These are phyloP conservation scores for Pseudozyma sp. DNA, from an alignment of 1,284 basidiomycete species.

Conservation along the genomic window DNA sequence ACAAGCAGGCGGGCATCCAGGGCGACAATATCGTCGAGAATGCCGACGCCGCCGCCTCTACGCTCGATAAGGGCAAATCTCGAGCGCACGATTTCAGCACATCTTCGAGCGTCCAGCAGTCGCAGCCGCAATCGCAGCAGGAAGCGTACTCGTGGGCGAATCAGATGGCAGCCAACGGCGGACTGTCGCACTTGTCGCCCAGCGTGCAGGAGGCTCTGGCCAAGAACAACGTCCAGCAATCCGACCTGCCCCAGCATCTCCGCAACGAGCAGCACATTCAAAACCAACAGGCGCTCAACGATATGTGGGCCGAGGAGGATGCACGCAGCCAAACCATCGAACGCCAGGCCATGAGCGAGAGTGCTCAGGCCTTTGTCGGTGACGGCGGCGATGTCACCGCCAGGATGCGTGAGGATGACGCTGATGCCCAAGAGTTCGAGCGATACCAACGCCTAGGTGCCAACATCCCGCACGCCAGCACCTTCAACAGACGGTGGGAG, in stretches of 20 bases:
- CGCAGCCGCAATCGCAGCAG: slow-evolving; percentile 41
- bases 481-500: slow-evolving; percentile 52
- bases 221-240: slow-evolving; percentile 17
- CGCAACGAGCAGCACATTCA: slow-evolving; percentile 31
- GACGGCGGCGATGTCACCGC: slow-evolving; percentile 61
- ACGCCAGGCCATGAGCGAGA: slow-evolving; percentile 27
- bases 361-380: slow-evolving; percentile 52
- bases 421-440: slow-evolving; percentile 58
- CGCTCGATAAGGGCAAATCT: slow-evolving; percentile 51
- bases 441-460: slow-evolving; percentile 56
- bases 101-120: background rate
- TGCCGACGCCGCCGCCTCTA: slow-evolving; percentile 11
- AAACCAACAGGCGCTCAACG: slow-evolving; percentile 51
- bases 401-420: slow-evolving; percentile 63
- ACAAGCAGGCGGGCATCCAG: slow-evolving; percentile 84
- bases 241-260: slow-evolving; percentile 9
- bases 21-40: slow-evolving; percentile 79
- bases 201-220: slow-evolving; percentile 33
- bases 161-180: slow-evolving; percentile 37
- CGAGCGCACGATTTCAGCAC: slow-evolving; percentile 31
- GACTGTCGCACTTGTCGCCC: slow-evolving; percentile 33
- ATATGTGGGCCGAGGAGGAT: slow-evolving; percentile 66
- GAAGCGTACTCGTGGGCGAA: slow-evolving; percentile 50
- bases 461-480: slow-evolving; percentile 46
- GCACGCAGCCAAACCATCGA: slow-evolving; percentile 51